These are phyloP conservation scores for Symbiotaphrina buchneri DNA, from an alignment of 495 filamentous ascomycete genomes.

Conservation along the genomic window DNA sequence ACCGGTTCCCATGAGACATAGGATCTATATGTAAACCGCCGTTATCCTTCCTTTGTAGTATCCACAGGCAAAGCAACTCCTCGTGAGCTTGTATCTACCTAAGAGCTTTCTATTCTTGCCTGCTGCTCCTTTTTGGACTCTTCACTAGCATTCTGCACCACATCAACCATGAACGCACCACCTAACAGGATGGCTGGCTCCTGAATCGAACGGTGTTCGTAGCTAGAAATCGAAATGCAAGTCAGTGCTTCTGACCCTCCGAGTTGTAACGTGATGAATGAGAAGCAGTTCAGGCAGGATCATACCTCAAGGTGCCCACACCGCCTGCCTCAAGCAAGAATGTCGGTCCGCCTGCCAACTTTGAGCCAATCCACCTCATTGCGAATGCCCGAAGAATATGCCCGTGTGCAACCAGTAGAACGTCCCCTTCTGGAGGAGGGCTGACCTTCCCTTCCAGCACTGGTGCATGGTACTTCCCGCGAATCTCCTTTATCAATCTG, in stretches of 20 bases:
- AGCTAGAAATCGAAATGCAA: slow-evolving; percentile 15
- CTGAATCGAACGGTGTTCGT: slow-evolving; percentile 39
- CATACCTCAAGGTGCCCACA: slow-evolving; percentile 38
- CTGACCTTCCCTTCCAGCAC: slow-evolving; percentile 17
- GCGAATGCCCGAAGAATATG: slow-evolving; percentile 80
- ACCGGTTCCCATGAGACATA: too few relatives aligned
- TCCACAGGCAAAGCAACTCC: too few relatives aligned
- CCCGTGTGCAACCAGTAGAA: slow-evolving; percentile 57
- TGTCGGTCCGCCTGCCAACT: slow-evolving; percentile 10
- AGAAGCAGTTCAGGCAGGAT: too few relatives aligned
- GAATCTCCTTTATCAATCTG: slow-evolving; percentile 51
- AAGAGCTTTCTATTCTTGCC: too few relatives aligned
- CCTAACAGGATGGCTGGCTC: slow-evolving; percentile 52
- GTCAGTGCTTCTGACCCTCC: slow-evolving; percentile 7
- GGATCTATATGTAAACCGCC: too few relatives aligned
- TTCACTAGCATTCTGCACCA: slow-evolving; percentile 9
- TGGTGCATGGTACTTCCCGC: slow-evolving; percentile 25
- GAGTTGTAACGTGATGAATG: background rate
- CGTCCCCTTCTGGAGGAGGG: slow-evolving; percentile 25
- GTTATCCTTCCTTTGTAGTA: too few relatives aligned
- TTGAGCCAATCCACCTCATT: slow-evolving; percentile 54
- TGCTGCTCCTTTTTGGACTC: background rate
- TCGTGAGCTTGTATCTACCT: too few relatives aligned
- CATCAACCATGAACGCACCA: slow-evolving; percentile 37
- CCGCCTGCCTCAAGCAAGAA: slow-evolving; percentile 21